Conservation (phyloP, 306 rosid species). For the Quercus agrifolia region DNA sequence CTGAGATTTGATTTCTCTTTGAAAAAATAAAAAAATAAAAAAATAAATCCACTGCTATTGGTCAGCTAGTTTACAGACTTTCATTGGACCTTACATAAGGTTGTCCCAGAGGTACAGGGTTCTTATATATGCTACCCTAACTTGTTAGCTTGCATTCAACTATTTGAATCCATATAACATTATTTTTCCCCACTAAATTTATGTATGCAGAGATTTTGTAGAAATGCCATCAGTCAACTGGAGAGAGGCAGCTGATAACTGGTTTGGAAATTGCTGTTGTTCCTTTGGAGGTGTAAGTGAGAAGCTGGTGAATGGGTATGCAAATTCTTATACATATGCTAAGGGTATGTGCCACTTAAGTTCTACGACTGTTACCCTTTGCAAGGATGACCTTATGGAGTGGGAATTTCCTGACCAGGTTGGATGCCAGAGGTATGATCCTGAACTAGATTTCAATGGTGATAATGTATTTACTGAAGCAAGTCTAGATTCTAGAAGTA, state of each 20-base stretch:
- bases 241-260: constrained; percentile 96
- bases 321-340: constrained; percentile 47
- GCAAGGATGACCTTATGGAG: constrained; percentile 72
- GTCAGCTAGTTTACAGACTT: background rate
- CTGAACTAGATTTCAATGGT: constrained; percentile 18
- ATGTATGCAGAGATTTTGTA: constrained; percentile 56
- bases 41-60: background rate
- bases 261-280: constrained; percentile 95
- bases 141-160: background rate
- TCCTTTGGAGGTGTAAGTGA: constrained; percentile 92
- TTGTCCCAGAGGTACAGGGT: background rate
- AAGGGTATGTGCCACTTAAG: constrained; percentile 68
- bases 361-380: constrained; percentile 56
- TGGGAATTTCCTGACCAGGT: constrained; percentile 31
- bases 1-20: too few relatives aligned
- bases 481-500: constrained; percentile 20
- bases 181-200: background rate
- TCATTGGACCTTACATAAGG: background rate
- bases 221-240: constrained; percentile 95
- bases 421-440: constrained; percentile 22
- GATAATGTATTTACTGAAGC: constrained; percentile 17
- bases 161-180: background rate
- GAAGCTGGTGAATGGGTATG: constrained; percentile 73
- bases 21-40: too few relatives aligned
- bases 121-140: background rate